Percentiles rank a stretch among this genome's conserved stretches.
Evolutionary conservation across 129 eudicot species (phyloP).

Genomic region (Saussurea involucrata): DNA sequence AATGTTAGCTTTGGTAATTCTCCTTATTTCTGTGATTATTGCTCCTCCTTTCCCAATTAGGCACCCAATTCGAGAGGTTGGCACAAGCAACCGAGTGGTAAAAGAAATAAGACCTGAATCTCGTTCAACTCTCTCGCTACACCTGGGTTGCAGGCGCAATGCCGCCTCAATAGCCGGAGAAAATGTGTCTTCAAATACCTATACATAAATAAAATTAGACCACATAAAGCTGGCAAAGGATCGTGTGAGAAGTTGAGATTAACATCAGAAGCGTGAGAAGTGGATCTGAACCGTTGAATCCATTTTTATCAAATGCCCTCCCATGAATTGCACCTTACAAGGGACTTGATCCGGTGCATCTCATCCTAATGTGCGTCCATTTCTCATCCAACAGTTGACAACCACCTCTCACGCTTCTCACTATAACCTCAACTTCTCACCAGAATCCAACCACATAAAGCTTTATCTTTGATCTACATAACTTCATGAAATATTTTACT

Average conservation of each 20-base stretch:
- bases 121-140: conserved; percentile 93
- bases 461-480: neutral
- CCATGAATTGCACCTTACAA: too few species aligned
- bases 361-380: too few species aligned
- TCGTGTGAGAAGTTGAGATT: too few species aligned
- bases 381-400: too few species aligned
- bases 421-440: too few species aligned
- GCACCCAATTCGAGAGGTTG: conserved; percentile 83
- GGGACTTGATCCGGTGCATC: too few species aligned
- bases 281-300: too few species aligned
- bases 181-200: conserved; percentile 78
- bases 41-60: conserved; percentile 97
- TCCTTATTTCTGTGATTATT: conserved; percentile 85
- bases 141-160: conserved; percentile 86
- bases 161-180: conserved; percentile 95
- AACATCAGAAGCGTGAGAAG: too few species aligned
- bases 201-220: conserved; percentile 5
- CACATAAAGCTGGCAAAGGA: neutral
- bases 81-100: conserved; percentile 86
- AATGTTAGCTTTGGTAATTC: conserved; percentile 79
- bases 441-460: neutral
- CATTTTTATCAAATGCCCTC: too few species aligned
- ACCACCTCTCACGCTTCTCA: too few species aligned
- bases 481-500: neutral
- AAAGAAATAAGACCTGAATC: conserved; percentile 85